These are phyloP conservation scores for Hypomyces perniciosus DNA, from an alignment of 2,329 filamentous ascomycete genomes.

Conservation along the genomic window DNA sequence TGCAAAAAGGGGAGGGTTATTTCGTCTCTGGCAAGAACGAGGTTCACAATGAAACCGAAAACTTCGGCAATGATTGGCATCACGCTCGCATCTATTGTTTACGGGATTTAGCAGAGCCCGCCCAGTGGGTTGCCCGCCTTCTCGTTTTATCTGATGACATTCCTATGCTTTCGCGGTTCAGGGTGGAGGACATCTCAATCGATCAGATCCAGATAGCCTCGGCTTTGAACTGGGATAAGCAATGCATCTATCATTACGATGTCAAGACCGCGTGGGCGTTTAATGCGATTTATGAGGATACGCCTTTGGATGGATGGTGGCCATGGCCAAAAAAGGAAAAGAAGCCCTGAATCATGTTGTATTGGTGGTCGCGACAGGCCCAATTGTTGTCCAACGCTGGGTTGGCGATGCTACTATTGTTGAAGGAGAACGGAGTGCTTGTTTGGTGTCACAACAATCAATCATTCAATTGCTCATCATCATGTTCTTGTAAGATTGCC, in stretches of 20 bases:
- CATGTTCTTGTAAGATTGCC: too few relatives aligned
- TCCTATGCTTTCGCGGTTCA: neutral
- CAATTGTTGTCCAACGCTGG: too few relatives aligned
- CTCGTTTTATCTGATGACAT: neutral
- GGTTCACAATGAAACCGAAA: neutral
- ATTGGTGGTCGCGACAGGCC: too few relatives aligned
- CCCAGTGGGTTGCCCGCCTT: neutral
- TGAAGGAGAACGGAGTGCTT: too few relatives aligned
- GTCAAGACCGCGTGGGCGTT: neutral
- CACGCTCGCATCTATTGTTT: neutral
- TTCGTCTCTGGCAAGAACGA: neutral
- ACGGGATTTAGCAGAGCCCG: neutral
- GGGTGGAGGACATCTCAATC: neutral
- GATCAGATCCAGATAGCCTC: neutral
- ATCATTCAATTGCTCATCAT: too few relatives aligned
- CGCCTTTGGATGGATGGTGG: constrained; percentile 3
- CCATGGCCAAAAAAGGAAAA: constrained; percentile 1
- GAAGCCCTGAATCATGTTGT: too few relatives aligned
- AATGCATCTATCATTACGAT: neutral
- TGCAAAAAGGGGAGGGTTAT: neutral
- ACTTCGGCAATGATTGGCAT: neutral
- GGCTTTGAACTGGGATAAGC: neutral
- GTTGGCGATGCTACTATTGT: too few relatives aligned
- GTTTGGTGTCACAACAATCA: too few relatives aligned
- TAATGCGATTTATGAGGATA: constrained; percentile 2